Conservation (phyloP, 768 basidiomycete species). For the Hemileccinum impolitum region DNA sequence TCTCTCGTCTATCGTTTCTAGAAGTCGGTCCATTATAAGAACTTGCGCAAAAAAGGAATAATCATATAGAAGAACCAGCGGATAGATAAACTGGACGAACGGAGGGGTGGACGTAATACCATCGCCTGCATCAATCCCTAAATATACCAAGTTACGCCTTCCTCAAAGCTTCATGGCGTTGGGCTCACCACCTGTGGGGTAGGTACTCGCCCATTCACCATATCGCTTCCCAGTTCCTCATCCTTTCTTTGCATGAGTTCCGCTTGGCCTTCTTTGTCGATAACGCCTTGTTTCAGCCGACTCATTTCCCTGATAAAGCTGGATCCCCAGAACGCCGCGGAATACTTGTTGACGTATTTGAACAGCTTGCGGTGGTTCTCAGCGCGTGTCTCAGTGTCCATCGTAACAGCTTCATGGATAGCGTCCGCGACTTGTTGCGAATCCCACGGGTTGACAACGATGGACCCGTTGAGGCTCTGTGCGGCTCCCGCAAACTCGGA, state of each 20-base stretch:
- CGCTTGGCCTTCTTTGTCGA: conserved; percentile 33
- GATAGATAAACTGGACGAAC: conserved; percentile 26
- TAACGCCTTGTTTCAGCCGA: conserved; percentile 46
- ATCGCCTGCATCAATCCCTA: conserved; percentile 24
- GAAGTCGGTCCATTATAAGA: conserved; percentile 18
- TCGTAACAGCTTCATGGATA: conserved; percentile 93
- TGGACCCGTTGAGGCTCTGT: conserved; percentile 89
- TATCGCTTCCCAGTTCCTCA: conserved; percentile 36
- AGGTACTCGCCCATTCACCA: conserved; percentile 38
- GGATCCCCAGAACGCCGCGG: conserved; percentile 88
- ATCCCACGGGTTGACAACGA: conserved; percentile 99
- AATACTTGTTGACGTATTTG: conserved; percentile 95
- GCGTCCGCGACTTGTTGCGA: conserved; percentile 97
- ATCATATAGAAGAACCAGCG: conserved; percentile 37
- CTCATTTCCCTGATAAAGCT: conserved; percentile 87
- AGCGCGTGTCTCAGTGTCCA: conserved; percentile 76
- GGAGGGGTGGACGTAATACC: conserved; percentile 23
- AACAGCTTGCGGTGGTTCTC: conserved; percentile 95
- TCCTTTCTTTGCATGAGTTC: conserved; percentile 34
- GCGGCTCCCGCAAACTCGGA: conserved; percentile 99
- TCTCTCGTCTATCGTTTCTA: conserved; percentile 24
- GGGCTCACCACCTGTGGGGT: conserved; percentile 35
- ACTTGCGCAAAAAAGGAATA: conserved; percentile 36
- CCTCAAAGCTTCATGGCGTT: conserved; percentile 27
- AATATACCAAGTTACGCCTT: conserved; percentile 31